phyloP scores from a whole-genome alignment of 345 rosid genomes.

The Ricinus communis region DNA sequence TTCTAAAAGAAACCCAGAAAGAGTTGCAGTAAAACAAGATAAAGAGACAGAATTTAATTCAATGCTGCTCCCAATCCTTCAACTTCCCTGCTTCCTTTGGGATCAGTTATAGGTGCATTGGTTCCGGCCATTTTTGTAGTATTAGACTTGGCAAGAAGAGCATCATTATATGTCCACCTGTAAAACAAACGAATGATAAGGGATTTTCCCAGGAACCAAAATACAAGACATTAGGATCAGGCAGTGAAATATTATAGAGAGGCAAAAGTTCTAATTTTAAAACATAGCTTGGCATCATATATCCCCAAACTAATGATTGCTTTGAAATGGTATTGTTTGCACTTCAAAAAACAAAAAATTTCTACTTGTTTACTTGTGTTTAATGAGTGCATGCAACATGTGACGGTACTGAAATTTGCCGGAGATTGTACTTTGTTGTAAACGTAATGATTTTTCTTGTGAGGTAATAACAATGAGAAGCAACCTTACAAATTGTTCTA shows the following conservation, averaged over 20 bases:
- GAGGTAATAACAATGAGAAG: too few relatives aligned
- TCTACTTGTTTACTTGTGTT: too few relatives aligned
- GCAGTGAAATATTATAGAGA: not conserved
- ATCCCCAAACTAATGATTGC: not conserved
- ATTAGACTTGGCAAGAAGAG: conserved; percentile 71
- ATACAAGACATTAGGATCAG: too few relatives aligned
- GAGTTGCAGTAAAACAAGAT: too few relatives aligned
- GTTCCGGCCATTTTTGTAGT: conserved; percentile 76
- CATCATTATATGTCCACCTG: conserved; percentile 71
- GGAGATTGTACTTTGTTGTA: too few relatives aligned
- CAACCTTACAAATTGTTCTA: conserved; percentile 76
- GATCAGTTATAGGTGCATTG: conserved; percentile 59
- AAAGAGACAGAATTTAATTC: too few relatives aligned
- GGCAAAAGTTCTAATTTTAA: not conserved
- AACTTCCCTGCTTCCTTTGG: conserved; percentile 77
- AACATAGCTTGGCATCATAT: not conserved
- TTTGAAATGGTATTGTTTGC: too few relatives aligned
- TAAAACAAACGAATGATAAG: conserved; percentile 8
- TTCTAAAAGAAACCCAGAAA: too few relatives aligned
- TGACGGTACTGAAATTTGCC: too few relatives aligned
- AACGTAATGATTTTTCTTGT: too few relatives aligned
- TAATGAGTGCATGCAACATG: too few relatives aligned
- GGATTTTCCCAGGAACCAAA: not conserved
- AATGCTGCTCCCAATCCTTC: conserved; percentile 83
- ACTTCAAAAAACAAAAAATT: too few relatives aligned